Evolutionary conservation across 495 filamentous ascomycete genomes (phyloP), one percentile per base, ranked within the genome.

Genomic region (Xylaria flabelliformis): DNA sequence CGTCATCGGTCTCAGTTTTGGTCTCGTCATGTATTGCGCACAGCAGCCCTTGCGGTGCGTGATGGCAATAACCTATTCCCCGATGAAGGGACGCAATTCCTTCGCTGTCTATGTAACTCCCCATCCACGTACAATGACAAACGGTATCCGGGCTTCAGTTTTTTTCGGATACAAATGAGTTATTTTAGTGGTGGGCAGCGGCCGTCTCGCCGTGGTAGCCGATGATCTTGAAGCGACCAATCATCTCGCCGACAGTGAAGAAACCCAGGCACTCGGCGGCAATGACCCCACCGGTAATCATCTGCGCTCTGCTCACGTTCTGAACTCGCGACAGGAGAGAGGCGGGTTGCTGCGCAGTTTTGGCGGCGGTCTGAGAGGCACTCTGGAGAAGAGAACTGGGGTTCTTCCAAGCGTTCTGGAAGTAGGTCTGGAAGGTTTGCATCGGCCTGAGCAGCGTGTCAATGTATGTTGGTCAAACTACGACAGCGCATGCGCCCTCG

Each of bases 201-300:
- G 81, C 85, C 76, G 80, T 74, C 74, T 92, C 88, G 76, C 93
- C 93, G 80, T 89, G 86, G 86, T 98, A 99, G 73, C 96, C 96
- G 77, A 99, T 85, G 73, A 99, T 80, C 90, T 98, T 97, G 83
- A 94, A 86, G 70, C 95, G 87, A 70, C 96, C 96, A 74, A 98
- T 91, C 83, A 99, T 98, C 88, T 98, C 94, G 70, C 96, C 96
- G 29, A 99, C 89, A 21, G 94, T 95, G 88, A 98, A 99, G 88
- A 99, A 98, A 67, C 96, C 96, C 70, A 99, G 82, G 63, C 93
- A 88, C 85, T 99, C 96, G 48, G 95, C 95, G 50, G 83, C 78
- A 71, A 97, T 82, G 66, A 99, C 92, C 78, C 91, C 93, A 66
- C 84, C 90, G 29, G 92, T 79, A 34, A 86, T 87, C 67, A 94